Conservation (phyloP, 2,329 filamentous ascomycete species). For the Cercospora janseana region DNA sequence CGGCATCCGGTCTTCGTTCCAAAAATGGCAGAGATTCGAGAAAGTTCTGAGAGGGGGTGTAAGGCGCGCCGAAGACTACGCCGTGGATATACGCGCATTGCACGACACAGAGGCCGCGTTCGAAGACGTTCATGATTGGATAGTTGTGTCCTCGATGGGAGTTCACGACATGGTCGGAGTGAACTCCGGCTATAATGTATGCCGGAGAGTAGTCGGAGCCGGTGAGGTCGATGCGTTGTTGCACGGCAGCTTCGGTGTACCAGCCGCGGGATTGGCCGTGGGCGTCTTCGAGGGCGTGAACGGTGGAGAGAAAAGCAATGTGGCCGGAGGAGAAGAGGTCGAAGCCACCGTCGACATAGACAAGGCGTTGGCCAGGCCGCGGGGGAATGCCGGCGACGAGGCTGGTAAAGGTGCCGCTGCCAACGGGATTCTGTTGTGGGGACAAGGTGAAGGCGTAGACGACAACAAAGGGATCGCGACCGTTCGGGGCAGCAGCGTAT, state of each 20-base stretch:
- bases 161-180: conserved; percentile 94
- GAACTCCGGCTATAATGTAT: conserved; percentile 89
- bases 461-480: conserved; percentile 71
- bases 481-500: conserved; percentile 85
- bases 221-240: conserved; percentile 60
- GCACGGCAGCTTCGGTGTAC: conserved; percentile 64
- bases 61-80: conserved; percentile 86
- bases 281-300: conserved; percentile 70
- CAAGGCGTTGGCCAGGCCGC: conserved; percentile 73
- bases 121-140: conserved; percentile 99
- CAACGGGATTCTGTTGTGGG: conserved; percentile 6
- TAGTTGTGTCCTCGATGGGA: conserved; percentile 97
- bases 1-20: conserved; percentile 59
- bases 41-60: conserved; percentile 76
- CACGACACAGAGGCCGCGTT: conserved; percentile 89
- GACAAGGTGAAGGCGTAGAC: conserved; percentile 81
- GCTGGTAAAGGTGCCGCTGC: conserved; percentile 39
- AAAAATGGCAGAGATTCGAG: conserved; percentile 70
- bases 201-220: conserved; percentile 76
- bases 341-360: conserved; percentile 96
- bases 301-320: conserved; percentile 85
- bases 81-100: conserved; percentile 93
- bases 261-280: conserved; percentile 68
- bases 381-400: conserved; percentile 71
- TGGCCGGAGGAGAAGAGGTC: conserved; percentile 96